phyloP scores from a whole-genome alignment of 148 eudicot genomes.

The Dysphania ambrosioides region DNA sequence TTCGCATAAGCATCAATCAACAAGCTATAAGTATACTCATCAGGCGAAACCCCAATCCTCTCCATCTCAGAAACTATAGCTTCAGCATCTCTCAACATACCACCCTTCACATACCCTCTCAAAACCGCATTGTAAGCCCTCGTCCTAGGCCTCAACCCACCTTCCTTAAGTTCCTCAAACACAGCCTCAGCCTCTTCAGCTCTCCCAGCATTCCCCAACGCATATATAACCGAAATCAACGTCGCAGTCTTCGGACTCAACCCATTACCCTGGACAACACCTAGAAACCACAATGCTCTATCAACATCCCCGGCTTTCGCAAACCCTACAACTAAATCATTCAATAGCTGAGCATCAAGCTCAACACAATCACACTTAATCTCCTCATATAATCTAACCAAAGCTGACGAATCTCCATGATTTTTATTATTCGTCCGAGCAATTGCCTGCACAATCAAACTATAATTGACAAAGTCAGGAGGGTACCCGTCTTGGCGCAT shows the following conservation, averaged over 20 bases:
- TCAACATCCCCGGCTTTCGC: constrained; percentile 71
- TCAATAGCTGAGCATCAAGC: constrained; percentile 68
- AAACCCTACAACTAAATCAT: constrained; percentile 80
- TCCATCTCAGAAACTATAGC: constrained; percentile 81
- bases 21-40: constrained; percentile 81
- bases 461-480: constrained; percentile 75
- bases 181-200: constrained; percentile 87
- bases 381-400: constrained; percentile 57
- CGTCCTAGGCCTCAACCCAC: constrained; percentile 72
- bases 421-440: constrained; percentile 26
- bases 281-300: constrained; percentile 58
- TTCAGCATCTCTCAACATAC: constrained; percentile 77
- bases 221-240: constrained; percentile 53
- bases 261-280: constrained; percentile 72
- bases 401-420: constrained; percentile 47
- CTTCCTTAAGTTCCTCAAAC: constrained; percentile 93
- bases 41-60: constrained; percentile 63
- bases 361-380: constrained; percentile 65
- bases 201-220: constrained; percentile 68
- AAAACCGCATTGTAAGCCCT: constrained; percentile 93
- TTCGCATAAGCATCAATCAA: constrained; percentile 84
- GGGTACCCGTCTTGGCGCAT: constrained; percentile 81
- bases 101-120: constrained; percentile 72
- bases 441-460: constrained; percentile 71
- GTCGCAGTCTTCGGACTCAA: constrained; percentile 65